Conservation (phyloP, 1,284 basidiomycete genomes). For the Ceratobasidium sp. region DNA sequence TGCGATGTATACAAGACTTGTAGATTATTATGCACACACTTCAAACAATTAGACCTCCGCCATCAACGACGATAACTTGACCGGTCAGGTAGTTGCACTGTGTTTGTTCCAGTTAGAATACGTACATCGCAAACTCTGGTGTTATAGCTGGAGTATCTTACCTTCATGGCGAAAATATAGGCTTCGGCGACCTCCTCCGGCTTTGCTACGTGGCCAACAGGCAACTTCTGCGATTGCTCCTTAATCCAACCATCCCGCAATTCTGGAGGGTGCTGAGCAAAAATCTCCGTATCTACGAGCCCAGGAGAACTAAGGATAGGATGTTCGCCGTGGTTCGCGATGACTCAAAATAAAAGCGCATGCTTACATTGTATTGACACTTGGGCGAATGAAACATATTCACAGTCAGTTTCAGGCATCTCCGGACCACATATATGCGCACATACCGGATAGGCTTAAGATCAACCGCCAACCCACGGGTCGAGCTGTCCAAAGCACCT, state of each 20-base stretch:
- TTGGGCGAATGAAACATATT: neutral
- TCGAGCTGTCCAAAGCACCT: slow-evolving; percentile 2
- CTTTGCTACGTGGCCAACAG: slow-evolving; percentile 6
- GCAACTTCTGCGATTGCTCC: neutral
- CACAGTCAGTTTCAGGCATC: neutral
- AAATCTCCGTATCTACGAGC: slow-evolving; percentile 9
- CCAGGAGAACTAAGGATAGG: neutral
- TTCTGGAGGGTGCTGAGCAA: neutral
- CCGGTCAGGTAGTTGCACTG: slow-evolving; percentile 15
- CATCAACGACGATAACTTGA: slow-evolving; percentile 5
- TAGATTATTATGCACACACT: no score
- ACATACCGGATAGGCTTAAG: slow-evolving; percentile 17
- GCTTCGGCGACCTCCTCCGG: slow-evolving; percentile 21
- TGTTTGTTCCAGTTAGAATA: neutral
- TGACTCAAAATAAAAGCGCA: neutral
- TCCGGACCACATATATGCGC: neutral
- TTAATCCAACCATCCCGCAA: neutral
- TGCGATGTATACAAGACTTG: no score
- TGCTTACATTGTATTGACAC: slow-evolving; percentile 15
- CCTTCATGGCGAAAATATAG: slow-evolving; percentile 36
- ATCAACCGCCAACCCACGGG: slow-evolving; percentile 12
- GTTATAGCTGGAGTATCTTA: no score
- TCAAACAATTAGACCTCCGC: neutral
- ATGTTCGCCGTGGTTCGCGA: neutral
- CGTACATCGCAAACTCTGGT: neutral